These are phyloP conservation scores for Acer saccharum DNA, from an alignment of 345 rosid species.

Conservation along the genomic window DNA sequence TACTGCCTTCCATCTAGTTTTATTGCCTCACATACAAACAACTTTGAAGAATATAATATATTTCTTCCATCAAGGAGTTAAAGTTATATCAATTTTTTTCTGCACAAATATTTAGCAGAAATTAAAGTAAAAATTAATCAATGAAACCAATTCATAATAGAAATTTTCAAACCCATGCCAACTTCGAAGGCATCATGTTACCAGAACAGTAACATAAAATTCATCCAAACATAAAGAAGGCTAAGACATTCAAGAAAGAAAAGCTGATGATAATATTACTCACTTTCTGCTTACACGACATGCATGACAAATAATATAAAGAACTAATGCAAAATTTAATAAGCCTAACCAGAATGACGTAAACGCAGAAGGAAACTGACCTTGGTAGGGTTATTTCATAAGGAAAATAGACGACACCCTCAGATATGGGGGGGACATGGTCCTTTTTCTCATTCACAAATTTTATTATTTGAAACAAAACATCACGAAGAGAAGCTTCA, in stretches of 20 bases:
- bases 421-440: conserved; percentile 86
- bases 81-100: not conserved
- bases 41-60: not conserved
- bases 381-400: conserved; percentile 84
- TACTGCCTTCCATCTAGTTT: not conserved
- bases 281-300: not conserved
- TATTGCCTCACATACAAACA: not conserved
- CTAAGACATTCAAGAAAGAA: not conserved
- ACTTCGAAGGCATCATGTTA: not conserved
- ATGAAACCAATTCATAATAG: not conserved
- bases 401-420: conserved; percentile 75
- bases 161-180: not conserved
- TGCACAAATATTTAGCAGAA: not conserved
- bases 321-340: conserved; percentile 8
- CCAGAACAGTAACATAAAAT: not conserved
- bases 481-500: conserved; percentile 81
- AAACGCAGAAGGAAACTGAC: conserved; percentile 45
- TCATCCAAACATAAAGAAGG: conserved; percentile 3
- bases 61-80: not conserved
- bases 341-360: not conserved
- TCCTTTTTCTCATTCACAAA: conserved; percentile 96
- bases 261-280: not conserved
- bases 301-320: not conserved
- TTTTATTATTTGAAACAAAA: conserved; percentile 84
- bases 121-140: not conserved